Evolutionary conservation across 2,329 filamentous ascomycete species (phyloP), one percentile per base, ranked within the genome.

Genomic region (Lachnellula cervina): DNA sequence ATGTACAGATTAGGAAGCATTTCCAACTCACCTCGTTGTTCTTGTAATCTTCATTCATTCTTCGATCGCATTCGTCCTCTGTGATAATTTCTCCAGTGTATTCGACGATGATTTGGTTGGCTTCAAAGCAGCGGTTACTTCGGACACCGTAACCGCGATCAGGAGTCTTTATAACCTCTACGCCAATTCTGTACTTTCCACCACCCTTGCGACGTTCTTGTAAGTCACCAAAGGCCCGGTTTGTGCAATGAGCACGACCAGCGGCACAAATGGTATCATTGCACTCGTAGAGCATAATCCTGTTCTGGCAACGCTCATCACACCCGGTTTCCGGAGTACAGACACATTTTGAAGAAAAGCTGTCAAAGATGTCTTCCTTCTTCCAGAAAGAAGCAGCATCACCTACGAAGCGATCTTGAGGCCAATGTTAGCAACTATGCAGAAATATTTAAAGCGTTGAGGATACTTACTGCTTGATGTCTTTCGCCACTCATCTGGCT

Each of bases 41-140:
- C 72, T 94, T 95, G 76, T 99, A 99, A 57, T 88, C 82, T 60
- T 93, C 88, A 57, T 89, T 90, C 92, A 97, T 97, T 54, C 94
- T 86, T 47, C 88, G 83, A 70, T 97, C 91, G 68, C 92, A 96
- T 71, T 99, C 94, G 32, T 87, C 86, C 68, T 96, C 90, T 0
- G 91, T 97, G 68, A 99, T 96, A 64, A 99, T 97, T 73, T 99
- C 94, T 42, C 94, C 94, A 0, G 92, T 93, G 69, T 99, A 99
- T 69, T 99, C 94, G 75, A 97, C 93, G 68, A 99, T 97, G 70
- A 99, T 96, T 74, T 97, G 91, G 66, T 93, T 86, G 1, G 92
- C 83, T 55, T 86, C 79, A 70, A 97, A 99, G 59, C 85, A 87
- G 47, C 94, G 85, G 73, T 93, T 96, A 69, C 89, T 90, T 59